Conservation (phyloP, 768 basidiomycete genomes). For the Pleurotus djamor region DNA sequence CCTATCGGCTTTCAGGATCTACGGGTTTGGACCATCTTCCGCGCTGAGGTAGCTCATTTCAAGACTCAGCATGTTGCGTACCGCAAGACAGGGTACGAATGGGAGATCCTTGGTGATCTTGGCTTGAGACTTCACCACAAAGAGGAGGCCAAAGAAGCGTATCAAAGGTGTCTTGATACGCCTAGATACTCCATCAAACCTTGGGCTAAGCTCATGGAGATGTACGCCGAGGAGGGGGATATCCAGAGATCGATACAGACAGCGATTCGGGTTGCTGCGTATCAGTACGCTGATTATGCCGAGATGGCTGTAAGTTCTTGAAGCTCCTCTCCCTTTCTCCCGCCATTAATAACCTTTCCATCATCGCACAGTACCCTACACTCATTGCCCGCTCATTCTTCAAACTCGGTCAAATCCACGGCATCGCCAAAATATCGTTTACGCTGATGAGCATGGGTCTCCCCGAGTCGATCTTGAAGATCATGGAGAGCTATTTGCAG, state of each 20-base stretch:
- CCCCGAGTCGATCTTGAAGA: constrained; percentile 85
- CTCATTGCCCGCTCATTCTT: constrained; percentile 88
- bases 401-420: constrained; percentile 92
- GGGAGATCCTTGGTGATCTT: constrained; percentile 97
- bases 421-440: constrained; percentile 91
- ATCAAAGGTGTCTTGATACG: constrained; percentile 89
- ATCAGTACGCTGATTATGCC: constrained; percentile 87
- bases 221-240: constrained; percentile 96
- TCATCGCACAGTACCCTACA: constrained; percentile 70
- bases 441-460: constrained; percentile 93
- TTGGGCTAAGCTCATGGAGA: constrained; percentile 91
- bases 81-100: constrained; percentile 94
- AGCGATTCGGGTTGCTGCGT: constrained; percentile 89
- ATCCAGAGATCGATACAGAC: constrained; percentile 88
- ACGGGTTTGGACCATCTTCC: constrained; percentile 98
- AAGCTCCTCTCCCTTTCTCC: constrained; percentile 1
- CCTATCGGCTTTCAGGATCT: constrained; percentile 61
- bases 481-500: constrained; percentile 89
- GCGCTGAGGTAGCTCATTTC: constrained; percentile 98
- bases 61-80: constrained; percentile 98
- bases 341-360: constrained; percentile 8
- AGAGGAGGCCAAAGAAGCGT: constrained; percentile 98
- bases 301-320: constrained; percentile 74
- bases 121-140: constrained; percentile 94
- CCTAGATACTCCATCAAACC: constrained; percentile 88